Conservation (phyloP, 805 yeast genomes). For the Blastobotrys robertii region DNA sequence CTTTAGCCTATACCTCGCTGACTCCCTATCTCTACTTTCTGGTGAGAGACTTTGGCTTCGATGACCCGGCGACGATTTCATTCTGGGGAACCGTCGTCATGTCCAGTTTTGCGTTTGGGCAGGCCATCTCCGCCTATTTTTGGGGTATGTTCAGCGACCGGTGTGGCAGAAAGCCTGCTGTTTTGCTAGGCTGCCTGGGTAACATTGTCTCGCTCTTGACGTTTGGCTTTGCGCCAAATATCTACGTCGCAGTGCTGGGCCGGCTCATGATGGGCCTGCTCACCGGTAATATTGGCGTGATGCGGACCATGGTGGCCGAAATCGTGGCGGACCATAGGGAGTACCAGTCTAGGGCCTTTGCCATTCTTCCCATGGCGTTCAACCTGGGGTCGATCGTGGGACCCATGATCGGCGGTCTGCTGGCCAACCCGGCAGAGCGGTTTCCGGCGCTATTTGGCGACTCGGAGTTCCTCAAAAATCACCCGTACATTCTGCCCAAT, state of each 20-base stretch:
- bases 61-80: conserved; percentile 8
- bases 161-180: conserved; percentile 43
- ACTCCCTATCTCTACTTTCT: conserved; percentile 54
- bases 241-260: conserved; percentile 43
- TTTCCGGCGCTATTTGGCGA: conserved; percentile 18
- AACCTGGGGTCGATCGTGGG: conserved; percentile 51
- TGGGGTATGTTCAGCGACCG: conserved; percentile 48
- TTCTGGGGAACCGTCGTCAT: conserved; percentile 35
- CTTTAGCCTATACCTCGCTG: conserved; percentile 49
- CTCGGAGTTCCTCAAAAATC: conserved; percentile 18
- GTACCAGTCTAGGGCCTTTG: conserved; percentile 51
- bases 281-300: conserved; percentile 53
- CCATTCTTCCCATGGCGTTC: conserved; percentile 46
- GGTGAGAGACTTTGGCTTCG: conserved; percentile 42
- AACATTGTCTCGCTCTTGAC: conserved; percentile 36
- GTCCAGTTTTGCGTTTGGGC: conserved; percentile 49
- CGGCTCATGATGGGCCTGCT: conserved; percentile 43
- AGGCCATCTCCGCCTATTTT: conserved; percentile 42
- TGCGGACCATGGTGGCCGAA: conserved; percentile 52
- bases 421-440: conserved; percentile 34
- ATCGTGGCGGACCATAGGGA: conserved; percentile 35
- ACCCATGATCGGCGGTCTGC: conserved; percentile 42
- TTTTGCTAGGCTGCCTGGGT: conserved; percentile 42
- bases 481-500: conserved; percentile 43
- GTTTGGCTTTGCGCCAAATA: conserved; percentile 44